Evolutionary conservation across 805 yeast species (phyloP).

Genomic region (Lipomyces starkeyi): DNA sequence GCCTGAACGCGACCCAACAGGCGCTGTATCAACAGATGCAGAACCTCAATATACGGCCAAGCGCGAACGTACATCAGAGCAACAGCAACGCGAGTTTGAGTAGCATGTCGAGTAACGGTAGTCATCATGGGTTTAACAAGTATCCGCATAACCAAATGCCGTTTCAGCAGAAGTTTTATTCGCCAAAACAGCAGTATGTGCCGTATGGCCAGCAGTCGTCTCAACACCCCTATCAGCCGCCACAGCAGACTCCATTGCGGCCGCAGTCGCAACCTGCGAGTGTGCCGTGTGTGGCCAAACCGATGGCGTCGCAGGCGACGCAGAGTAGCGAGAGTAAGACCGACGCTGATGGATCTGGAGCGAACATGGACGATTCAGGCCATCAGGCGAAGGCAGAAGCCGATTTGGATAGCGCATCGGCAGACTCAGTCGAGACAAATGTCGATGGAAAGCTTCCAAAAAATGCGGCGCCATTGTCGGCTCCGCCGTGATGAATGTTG

Average conservation of each 20-base stretch:
- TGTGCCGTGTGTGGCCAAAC: not conserved
- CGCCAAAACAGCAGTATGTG: slow-evolving; percentile 2
- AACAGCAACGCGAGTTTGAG: slow-evolving; percentile 33
- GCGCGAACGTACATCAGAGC: slow-evolving; percentile 21
- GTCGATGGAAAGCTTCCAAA: not conserved
- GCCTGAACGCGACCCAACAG: not conserved
- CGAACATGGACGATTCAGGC: not conserved
- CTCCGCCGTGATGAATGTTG: not conserved
- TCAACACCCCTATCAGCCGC: not conserved
- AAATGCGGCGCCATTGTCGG: not conserved
- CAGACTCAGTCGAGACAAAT: not conserved
- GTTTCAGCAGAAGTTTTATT: not conserved
- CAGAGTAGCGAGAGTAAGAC: not conserved
- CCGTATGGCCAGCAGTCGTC: not conserved
- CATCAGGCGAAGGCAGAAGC: not conserved
- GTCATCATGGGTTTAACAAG: not conserved
- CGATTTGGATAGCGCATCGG: not conserved
- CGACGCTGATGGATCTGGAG: not conserved
- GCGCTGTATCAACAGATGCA: slow-evolving; percentile 4
- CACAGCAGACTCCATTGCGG: not conserved
- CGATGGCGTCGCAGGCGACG: not conserved
- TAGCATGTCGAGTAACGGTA: not conserved
- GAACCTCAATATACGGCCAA: not conserved
- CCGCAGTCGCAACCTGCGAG: not conserved
- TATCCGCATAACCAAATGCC: not conserved